These are phyloP conservation scores for Cornus florida DNA, from an alignment of 148 eudicot genomes.

Conservation along the genomic window DNA sequence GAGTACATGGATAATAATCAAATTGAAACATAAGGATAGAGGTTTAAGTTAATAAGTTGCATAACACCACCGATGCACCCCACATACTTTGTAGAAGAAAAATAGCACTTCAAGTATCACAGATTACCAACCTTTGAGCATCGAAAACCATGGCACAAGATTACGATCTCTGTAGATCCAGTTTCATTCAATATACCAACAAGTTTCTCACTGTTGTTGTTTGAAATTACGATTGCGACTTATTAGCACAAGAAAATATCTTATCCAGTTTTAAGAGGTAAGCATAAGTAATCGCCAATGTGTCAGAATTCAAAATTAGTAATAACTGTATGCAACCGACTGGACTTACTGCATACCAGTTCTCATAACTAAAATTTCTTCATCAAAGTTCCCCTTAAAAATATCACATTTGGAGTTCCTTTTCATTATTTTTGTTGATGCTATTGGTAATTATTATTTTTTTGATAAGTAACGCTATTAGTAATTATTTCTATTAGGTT, in stretches of 20 bases:
- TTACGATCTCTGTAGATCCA: slow-evolving; percentile 58
- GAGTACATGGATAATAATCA: neutral
- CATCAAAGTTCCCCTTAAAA: neutral
- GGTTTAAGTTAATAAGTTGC: neutral
- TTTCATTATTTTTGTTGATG: neutral
- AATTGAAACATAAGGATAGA: neutral
- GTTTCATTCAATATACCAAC: slow-evolving; percentile 71
- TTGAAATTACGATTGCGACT: slow-evolving; percentile 32
- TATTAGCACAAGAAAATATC: slow-evolving; percentile 8
- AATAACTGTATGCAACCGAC: neutral
- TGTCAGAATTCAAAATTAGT: neutral
- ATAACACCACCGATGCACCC: neutral
- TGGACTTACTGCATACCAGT: neutral
- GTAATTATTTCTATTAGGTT: neutral
- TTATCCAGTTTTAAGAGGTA: neutral
- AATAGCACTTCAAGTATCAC: neutral
- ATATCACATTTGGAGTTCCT: neutral
- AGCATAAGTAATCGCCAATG: neutral
- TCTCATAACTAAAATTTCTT: neutral
- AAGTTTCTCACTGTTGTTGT: slow-evolving; percentile 57
- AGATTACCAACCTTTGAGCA: slow-evolving; percentile 49
- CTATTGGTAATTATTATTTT: neutral
- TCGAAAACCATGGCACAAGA: slow-evolving; percentile 74
- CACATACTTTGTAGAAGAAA: neutral
- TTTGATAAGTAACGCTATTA: too few species aligned